A percentile compares a stretch with the other conserved stretches of the same genome.
Conservation (phyloP, 805 yeast genomes). For the Jamesozyma hellenica region DNA sequence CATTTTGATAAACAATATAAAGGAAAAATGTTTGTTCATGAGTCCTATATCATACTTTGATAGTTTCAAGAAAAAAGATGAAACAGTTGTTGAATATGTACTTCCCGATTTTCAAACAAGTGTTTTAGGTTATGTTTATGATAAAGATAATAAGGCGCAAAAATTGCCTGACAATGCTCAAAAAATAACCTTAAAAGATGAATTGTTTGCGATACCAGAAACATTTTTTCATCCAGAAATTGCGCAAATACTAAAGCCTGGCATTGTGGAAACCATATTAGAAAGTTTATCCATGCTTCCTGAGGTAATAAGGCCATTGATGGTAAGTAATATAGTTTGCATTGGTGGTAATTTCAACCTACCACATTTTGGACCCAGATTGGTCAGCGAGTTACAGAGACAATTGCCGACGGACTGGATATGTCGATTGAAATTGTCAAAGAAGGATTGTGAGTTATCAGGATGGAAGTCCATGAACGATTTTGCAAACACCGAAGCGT, state of each 20-base stretch:
- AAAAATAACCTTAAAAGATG: conserved; percentile 62
- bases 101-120: conserved; percentile 83
- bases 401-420: conserved; percentile 67
- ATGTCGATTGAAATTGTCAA: conserved; percentile 35
- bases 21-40: conserved; percentile 43
- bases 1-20: conserved; percentile 69
- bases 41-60: conserved; percentile 41
- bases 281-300: conserved; percentile 66
- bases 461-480: conserved; percentile 51
- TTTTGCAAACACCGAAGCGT: conserved; percentile 33
- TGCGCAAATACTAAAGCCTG: conserved; percentile 67
- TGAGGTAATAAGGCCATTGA: conserved; percentile 58
- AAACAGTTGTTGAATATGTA: conserved; percentile 53
- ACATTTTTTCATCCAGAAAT: conserved; percentile 77
- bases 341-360: conserved; percentile 77
- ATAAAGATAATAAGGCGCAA: conserved; percentile 19
- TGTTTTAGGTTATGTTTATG: conserved; percentile 58
- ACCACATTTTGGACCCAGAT: conserved; percentile 54
- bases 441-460: conserved; percentile 33
- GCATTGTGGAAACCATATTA: conserved; percentile 59
- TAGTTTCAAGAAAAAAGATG: conserved; percentile 23
- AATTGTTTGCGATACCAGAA: conserved; percentile 83
- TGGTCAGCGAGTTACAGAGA: conserved; percentile 50
- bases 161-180: conserved; percentile 46
- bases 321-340: conserved; percentile 68